These are phyloP conservation scores for Debaryomycetaceae sp. DNA, from an alignment of 1,139 yeast genomes.

Conservation along the genomic window DNA sequence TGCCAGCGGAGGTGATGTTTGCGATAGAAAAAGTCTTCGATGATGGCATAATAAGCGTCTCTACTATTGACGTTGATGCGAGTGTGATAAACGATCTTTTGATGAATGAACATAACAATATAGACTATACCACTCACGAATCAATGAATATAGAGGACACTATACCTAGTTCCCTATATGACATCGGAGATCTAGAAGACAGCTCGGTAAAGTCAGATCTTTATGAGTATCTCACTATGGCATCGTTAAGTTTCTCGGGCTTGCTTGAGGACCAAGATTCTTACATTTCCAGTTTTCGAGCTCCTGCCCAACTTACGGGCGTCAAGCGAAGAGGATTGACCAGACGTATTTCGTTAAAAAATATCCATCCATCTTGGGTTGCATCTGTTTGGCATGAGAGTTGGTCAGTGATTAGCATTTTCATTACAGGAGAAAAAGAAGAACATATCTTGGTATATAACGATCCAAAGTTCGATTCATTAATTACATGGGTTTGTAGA, in stretches of 20 bases:
- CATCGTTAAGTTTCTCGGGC: constrained; percentile 14
- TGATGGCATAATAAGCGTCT: constrained; percentile 1
- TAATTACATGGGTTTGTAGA: not conserved
- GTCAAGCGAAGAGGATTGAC: not conserved
- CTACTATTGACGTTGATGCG: constrained; percentile 1
- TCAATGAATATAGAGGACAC: not conserved
- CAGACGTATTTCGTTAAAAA: not conserved
- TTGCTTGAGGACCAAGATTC: constrained; percentile 9
- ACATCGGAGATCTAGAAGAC: not conserved
- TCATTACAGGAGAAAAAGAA: not conserved
- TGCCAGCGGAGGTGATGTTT: constrained; percentile 2
- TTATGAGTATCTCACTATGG: constrained; percentile 17
- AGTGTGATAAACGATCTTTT: not conserved
- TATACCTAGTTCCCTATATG: constrained; percentile 4
- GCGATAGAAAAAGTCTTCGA: constrained; percentile 2
- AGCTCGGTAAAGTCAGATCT: not conserved
- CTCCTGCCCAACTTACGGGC: constrained; percentile 5
- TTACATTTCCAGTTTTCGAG: constrained; percentile 13
- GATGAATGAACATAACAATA: not conserved
- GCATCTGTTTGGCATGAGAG: not conserved
- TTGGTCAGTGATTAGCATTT: not conserved
- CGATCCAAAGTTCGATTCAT: not conserved
- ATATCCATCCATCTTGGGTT: not conserved
- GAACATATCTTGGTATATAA: not conserved
- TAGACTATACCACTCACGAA: not conserved